Conservation (phyloP, 768 basidiomycete species). For the Tubosaeta brunneosetosa region DNA sequence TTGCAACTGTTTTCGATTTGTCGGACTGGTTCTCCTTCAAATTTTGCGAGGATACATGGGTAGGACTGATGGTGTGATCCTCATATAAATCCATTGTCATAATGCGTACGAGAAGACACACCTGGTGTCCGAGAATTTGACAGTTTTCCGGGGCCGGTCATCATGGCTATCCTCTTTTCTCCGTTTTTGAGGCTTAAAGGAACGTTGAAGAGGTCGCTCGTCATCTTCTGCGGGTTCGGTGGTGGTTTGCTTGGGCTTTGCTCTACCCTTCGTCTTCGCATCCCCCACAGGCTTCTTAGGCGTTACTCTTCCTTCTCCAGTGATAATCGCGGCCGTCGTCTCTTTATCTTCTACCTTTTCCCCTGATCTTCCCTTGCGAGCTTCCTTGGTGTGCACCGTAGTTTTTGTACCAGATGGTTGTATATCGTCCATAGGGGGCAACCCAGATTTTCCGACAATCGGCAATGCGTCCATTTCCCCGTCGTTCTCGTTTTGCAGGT, state of each 20-base stretch:
- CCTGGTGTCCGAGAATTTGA: conserved; percentile 13
- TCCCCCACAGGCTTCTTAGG: not conserved
- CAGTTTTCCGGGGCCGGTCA: conserved; percentile 21
- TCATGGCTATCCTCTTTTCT: conserved; percentile 19
- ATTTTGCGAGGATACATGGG: conserved; percentile 23
- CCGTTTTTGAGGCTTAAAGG: conserved; percentile 15
- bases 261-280: not conserved
- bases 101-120: conserved; percentile 3
- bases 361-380: not conserved
- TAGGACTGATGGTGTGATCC: not conserved
- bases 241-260: not conserved
- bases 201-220: not conserved
- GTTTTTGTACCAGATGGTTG: not conserved
- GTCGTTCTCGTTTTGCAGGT: not conserved
- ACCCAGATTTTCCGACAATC: not conserved
- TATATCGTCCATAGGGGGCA: not conserved
- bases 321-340: too few species aligned
- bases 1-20: not conserved
- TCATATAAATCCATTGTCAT: not conserved
- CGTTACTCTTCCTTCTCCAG: too few species aligned
- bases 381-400: not conserved
- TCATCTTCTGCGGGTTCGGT: not conserved
- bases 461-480: conserved; percentile 1
- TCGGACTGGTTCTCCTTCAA: conserved; percentile 33
- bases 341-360: not conserved